A percentile compares a stretch with the other conserved stretches of the same genome.
phyloP scores from a whole-genome alignment of 2,329 filamentous ascomycete species.

The Cladosporium oxysporum region DNA sequence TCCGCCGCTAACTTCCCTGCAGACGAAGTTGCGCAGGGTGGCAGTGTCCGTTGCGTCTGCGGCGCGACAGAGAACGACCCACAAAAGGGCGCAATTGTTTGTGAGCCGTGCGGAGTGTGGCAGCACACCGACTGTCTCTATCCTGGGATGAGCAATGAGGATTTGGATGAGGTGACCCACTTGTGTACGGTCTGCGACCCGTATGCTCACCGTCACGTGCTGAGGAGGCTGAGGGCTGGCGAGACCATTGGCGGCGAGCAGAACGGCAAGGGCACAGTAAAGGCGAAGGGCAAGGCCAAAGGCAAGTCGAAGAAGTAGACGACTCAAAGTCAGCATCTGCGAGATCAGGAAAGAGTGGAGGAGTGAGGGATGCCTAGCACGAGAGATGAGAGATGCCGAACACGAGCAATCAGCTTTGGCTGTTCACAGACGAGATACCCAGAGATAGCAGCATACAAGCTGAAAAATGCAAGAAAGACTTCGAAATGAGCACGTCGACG shows the following conservation, averaged over 20 bases:
- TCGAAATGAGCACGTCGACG: not conserved
- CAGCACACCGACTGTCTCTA: conserved; percentile 33
- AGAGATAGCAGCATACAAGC: not conserved
- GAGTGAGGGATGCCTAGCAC: too few species aligned
- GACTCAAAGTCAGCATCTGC: not conserved
- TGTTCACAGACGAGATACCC: not conserved
- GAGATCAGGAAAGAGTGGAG: not conserved
- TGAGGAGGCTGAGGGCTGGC: not conserved
- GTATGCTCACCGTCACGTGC: conserved; percentile 2
- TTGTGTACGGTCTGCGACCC: conserved; percentile 15
- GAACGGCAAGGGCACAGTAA: not conserved
- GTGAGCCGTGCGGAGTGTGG: conserved; percentile 34
- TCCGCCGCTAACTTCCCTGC: conserved; percentile 20
- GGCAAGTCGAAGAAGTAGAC: not conserved
- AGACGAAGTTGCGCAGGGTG: conserved; percentile 21
- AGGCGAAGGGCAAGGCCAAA: not conserved
- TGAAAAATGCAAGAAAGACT: not conserved
- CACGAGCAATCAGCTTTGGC: not conserved
- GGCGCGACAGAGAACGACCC: conserved; percentile 24
- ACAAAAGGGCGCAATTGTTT: conserved; percentile 28
- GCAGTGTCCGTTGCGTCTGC: conserved; percentile 33
- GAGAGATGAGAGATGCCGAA: not conserved
- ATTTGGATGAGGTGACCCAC: not conserved
- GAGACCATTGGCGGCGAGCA: not conserved
- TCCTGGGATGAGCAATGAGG: not conserved